These are phyloP conservation scores for Ceratobasidium sp. DNA, from an alignment of 1,284 basidiomycete genomes.

Conservation along the genomic window DNA sequence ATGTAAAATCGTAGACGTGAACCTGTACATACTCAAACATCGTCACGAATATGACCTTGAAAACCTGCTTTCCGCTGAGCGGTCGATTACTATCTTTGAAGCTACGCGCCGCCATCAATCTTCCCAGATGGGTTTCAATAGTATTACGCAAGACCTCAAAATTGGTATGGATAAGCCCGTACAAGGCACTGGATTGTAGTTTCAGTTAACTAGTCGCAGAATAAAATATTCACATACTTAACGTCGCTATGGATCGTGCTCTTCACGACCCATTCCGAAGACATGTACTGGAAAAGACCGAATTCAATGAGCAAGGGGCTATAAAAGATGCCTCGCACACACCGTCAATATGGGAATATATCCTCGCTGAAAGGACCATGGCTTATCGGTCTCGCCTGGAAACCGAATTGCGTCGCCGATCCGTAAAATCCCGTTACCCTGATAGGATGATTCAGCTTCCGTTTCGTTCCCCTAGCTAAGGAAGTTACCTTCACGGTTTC, in stretches of 20 bases:
- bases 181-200: constrained; percentile 61
- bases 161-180: constrained; percentile 64
- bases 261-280: constrained; percentile 71
- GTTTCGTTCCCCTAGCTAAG: constrained; percentile 8
- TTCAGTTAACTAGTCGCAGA: background rate
- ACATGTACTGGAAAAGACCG: constrained; percentile 61
- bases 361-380: constrained; percentile 70
- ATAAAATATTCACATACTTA: constrained; percentile 61
- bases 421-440: constrained; percentile 65
- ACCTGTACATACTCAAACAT: constrained; percentile 63
- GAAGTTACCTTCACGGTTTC: constrained; percentile 58
- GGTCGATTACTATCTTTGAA: constrained; percentile 58
- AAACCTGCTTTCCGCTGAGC: constrained; percentile 58
- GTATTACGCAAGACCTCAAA: constrained; percentile 59
- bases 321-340: constrained; percentile 44
- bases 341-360: constrained; percentile 69
- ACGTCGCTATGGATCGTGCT: constrained; percentile 65
- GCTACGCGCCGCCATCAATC: constrained; percentile 55
- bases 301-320: background rate
- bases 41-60: constrained; percentile 62
- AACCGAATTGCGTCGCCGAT: constrained; percentile 60
- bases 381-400: constrained; percentile 52
- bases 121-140: constrained; percentile 59
- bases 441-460: background rate
- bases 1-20: background rate